Percentiles rank a stretch among this genome's conserved stretches.
Conservation (phyloP, 257 asterid species). For the Gardenia jasminoides region DNA sequence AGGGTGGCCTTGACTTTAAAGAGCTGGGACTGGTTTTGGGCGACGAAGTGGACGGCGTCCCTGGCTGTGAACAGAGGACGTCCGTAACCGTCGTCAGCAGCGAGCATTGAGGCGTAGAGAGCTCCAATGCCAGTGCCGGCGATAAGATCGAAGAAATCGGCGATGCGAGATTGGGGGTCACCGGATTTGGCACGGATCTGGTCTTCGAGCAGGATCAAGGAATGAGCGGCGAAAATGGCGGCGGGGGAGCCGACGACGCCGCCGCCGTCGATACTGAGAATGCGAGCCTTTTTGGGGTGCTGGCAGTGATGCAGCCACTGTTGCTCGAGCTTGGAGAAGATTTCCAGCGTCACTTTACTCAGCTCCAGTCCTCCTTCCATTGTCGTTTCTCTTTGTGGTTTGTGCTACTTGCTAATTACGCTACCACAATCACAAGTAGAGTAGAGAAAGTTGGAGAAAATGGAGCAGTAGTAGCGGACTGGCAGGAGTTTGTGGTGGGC, state of each 20-base stretch:
- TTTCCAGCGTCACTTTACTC: constrained; percentile 74
- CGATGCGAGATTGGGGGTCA: constrained; percentile 56
- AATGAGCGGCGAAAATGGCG: constrained; percentile 57
- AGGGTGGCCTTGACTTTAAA: constrained; percentile 33
- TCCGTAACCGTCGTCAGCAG: constrained; percentile 69
- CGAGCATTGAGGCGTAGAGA: constrained; percentile 71
- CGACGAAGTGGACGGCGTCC: constrained; percentile 53
- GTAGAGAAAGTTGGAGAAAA: too few species aligned
- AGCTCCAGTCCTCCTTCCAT: constrained; percentile 48
- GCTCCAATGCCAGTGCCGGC: constrained; percentile 92
- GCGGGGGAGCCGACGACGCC: constrained; percentile 36
- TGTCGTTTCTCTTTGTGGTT: too few species aligned
- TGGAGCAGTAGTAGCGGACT: too few species aligned
- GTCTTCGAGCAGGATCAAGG: constrained; percentile 70
- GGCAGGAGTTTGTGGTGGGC: background rate
- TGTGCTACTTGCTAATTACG: too few species aligned
- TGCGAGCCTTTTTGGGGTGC: constrained; percentile 72
- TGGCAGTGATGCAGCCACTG: constrained; percentile 83
- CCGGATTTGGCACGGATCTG: constrained; percentile 76
- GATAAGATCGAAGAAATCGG: constrained; percentile 79
- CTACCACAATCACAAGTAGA: too few species aligned
- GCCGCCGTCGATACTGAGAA: constrained; percentile 84
- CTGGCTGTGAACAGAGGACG: constrained; percentile 68
- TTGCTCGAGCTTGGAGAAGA: constrained; percentile 87
- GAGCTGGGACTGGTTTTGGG: constrained; percentile 41